These are phyloP conservation scores for Suhomyces guaymorum DNA, from an alignment of 1,139 yeast genomes.

Conservation along the genomic window DNA sequence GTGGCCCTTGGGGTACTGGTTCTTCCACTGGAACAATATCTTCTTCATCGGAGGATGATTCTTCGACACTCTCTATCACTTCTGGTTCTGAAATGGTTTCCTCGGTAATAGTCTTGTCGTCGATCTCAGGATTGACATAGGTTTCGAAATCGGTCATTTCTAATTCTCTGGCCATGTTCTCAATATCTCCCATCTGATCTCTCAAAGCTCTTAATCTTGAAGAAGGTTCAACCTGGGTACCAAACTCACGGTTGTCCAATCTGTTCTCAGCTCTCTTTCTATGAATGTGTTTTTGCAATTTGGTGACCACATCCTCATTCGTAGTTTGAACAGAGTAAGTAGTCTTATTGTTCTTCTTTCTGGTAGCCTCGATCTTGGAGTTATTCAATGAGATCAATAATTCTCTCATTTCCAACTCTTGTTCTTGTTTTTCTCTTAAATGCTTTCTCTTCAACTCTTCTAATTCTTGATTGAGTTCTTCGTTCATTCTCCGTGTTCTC, in stretches of 20 bases:
- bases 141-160: conserved; percentile 80
- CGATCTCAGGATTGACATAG: conserved; percentile 25
- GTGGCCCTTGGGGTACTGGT: conserved; percentile 24
- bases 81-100: conserved; percentile 21
- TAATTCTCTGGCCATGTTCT: conserved; percentile 79
- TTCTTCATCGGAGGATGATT: conserved; percentile 20
- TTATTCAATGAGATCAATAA: conserved; percentile 65
- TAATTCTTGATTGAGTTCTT: conserved; percentile 63
- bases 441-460: conserved; percentile 72
- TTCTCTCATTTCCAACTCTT: conserved; percentile 87
- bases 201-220: conserved; percentile 72
- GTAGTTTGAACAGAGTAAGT: conserved; percentile 40
- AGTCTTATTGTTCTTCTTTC: conserved; percentile 39
- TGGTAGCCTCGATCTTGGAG: conserved; percentile 33
- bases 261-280: conserved; percentile 63
- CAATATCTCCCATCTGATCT: conserved; percentile 84
- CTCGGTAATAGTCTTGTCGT: conserved; percentile 3
- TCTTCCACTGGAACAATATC: conserved; percentile 18
- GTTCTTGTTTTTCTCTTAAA: conserved; percentile 76
- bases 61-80: conserved; percentile 17
- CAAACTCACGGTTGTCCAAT: conserved; percentile 56
- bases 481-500: conserved; percentile 68
- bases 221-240: conserved; percentile 71
- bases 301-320: conserved; percentile 48
- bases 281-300: conserved; percentile 60